A percentile compares a stretch with the other conserved stretches of the same genome.
phyloP scores from a whole-genome alignment of 306 rosid species.

The Vigna hirtella region DNA sequence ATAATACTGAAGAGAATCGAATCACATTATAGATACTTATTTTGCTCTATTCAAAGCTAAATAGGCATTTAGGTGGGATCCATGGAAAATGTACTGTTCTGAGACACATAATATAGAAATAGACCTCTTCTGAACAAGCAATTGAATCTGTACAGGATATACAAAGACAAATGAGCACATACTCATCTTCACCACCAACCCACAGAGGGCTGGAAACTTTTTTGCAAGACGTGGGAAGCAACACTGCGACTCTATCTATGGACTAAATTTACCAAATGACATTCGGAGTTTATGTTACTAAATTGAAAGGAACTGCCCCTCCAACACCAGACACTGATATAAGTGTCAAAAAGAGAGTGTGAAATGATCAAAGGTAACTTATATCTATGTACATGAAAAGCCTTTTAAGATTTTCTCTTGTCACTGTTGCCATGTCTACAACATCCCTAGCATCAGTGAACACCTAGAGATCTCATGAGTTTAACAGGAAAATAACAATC shows the following conservation, averaged over 20 bases:
- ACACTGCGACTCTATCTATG: slow-evolving; percentile 48
- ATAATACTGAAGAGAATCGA: too few relatives aligned
- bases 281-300: slow-evolving; percentile 36
- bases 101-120: slow-evolving; percentile 36
- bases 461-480: slow-evolving; percentile 92
- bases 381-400: slow-evolving; percentile 65
- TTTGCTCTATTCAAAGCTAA: too few relatives aligned
- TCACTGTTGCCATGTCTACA: slow-evolving; percentile 79
- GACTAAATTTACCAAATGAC: slow-evolving; percentile 48
- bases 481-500: slow-evolving; percentile 20
- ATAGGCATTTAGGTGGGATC: too few relatives aligned
- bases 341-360: slow-evolving; percentile 44
- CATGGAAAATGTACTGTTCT: too few relatives aligned
- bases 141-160: slow-evolving; percentile 78
- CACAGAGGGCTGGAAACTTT: slow-evolving; percentile 58
- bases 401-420: slow-evolving; percentile 85
- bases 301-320: too few relatives aligned
- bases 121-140: slow-evolving; percentile 48
- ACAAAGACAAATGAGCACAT: slow-evolving; percentile 61
- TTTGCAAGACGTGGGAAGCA: slow-evolving; percentile 65
- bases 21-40: too few relatives aligned
- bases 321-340: too few relatives aligned
- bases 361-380: slow-evolving; percentile 42
- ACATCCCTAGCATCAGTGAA: slow-evolving; percentile 73
- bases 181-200: slow-evolving; percentile 79